Base-by-base conservation (phyloP, 2,329 filamentous ascomycete species). In the Claviceps sp. region DNA sequence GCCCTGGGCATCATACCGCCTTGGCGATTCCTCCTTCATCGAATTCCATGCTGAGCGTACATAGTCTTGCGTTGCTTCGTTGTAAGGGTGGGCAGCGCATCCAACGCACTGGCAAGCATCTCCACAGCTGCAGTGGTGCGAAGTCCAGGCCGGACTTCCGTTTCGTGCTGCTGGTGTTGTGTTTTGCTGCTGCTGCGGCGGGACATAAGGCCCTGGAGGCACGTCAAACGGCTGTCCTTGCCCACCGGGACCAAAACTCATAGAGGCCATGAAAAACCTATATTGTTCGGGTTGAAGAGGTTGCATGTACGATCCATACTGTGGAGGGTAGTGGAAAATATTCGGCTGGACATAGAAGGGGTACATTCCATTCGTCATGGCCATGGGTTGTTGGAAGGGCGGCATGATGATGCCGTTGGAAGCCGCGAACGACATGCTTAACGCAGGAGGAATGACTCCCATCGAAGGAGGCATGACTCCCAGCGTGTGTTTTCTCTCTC, bases 61-160 rank as follows among this genome's bases (percentile, higher is more conserved):
- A 53, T 72, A 73, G 48, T 69, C 71, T 54, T 71, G 75, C 49
- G 78, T 85, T 22, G 80, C 77, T 7, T 78, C 72, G 57, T 86
- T 86, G 60, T 81, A 83, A 13, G 83, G 80, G 61, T 86, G 82
- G 2, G 78, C 78, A 5, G 80, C 73, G 61, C 83, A 87, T 11
- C 82, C 83, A 38, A 86, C 69, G 60, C 83, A 87, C 57, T 81
- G 75, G 57, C 83, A 87, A 29, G 70, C 70, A 50, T 82, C 77
- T 20, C 83, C 83, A 60, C 83, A 87, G 47, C 71, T 71, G 58
- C 83, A 87, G 50, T 64, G 68, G 45, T 68, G 68, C 50, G 62
- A 67, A 20, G 64, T 70, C 57, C 64, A 67, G 29, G 29, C 29
- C 3, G 58, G 52, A 3, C 58, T 53, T n/a, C 50, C 50, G n/a